Conservation (phyloP, 371 early-diverging fungal genomes). For the Mucor racemosus region DNA sequence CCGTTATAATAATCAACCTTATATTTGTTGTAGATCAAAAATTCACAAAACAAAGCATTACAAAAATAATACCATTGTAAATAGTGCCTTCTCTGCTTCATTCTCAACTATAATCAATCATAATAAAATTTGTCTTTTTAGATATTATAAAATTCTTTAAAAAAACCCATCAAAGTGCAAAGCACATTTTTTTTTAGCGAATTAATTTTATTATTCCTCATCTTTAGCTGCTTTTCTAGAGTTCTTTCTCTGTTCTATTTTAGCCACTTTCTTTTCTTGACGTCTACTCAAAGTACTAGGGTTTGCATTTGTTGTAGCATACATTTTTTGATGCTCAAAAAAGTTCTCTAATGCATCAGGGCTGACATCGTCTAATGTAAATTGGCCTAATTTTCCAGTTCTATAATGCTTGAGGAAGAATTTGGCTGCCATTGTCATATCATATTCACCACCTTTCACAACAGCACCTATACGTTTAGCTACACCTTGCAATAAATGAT, state of each 20-base stretch:
- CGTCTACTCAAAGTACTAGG: slow-evolving; percentile 42
- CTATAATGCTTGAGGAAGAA: slow-evolving; percentile 79
- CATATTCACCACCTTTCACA: slow-evolving; percentile 72
- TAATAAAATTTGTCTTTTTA: too few species aligned
- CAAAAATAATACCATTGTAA: too few species aligned
- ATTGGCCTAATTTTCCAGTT: slow-evolving; percentile 70
- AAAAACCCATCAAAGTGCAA: too few species aligned
- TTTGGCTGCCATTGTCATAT: slow-evolving; percentile 67
- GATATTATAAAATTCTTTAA: too few species aligned
- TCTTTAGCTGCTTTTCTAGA: slow-evolving; percentile 27
- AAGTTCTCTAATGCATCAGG: slow-evolving; percentile 54
- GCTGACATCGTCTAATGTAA: slow-evolving; percentile 75
- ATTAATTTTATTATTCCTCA: not conserved
- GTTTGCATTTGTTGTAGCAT: slow-evolving; percentile 9
- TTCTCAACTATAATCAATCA: too few species aligned
- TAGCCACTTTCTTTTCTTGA: slow-evolving; percentile 59
- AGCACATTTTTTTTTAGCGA: too few species aligned
- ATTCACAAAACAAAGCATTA: too few species aligned
- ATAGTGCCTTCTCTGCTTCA: too few species aligned
- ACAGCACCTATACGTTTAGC: slow-evolving; percentile 80
- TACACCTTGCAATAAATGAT: slow-evolving; percentile 61
- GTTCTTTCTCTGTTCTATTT: slow-evolving; percentile 54
- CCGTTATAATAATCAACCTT: too few species aligned
- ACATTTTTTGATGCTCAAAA: slow-evolving; percentile 46
- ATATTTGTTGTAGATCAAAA: too few species aligned